Evolutionary conservation across 176 grass and related monocot species (phyloP), one percentile per base, ranked within the genome.

Genomic region (Aegilops longissima): DNA sequence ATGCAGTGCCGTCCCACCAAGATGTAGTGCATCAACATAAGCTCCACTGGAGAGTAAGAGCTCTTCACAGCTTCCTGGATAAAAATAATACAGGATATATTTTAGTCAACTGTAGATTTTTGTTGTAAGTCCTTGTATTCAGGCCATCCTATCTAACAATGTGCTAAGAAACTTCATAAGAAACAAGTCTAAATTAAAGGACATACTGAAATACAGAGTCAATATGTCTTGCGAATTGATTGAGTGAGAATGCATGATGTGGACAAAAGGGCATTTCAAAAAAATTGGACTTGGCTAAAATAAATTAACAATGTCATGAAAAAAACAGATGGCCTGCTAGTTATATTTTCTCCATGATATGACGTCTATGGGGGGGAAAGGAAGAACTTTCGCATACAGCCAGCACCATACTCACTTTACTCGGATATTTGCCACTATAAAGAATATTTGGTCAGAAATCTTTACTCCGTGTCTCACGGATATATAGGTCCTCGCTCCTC

Each of bases 21-120:
- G 45, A 83, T 9, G 44, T 35, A 45, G n/a, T 71, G 64, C 33
- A 27, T 83, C 20, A 47, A 70, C 27, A 39, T 83, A 34, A 23
- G 80, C 64, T n/a, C 80, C 86, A 61, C 83, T 88, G 17, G 51
- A 44, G 31, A 88, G 63, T 77, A 88, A 88, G 62, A 81, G 18
- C 30, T 83, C 67, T 44, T 88, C 80, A 70, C 64, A 69, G 58
- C 30, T 20, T 77, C 72, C 86, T 88, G n/a, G 58, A 70, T 45
- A n/a, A 36, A 61, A 78, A 83, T 70, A 47, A 47, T 80, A 70
- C 16, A 59, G 3, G n/a, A 65, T 58, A 68, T 20, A 8, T 47
- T 25, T 73, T n/a, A 73, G 70, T 47, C 70, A 25, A 39, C 35
- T 40, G 24, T 47, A 49, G 13, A 47, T 75, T 75, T n/a, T 49